Percentiles rank a stretch among this genome's conserved stretches.
phyloP scores from a whole-genome alignment of 2,329 filamentous ascomycete genomes.

The Tolypocladium tundrense region DNA sequence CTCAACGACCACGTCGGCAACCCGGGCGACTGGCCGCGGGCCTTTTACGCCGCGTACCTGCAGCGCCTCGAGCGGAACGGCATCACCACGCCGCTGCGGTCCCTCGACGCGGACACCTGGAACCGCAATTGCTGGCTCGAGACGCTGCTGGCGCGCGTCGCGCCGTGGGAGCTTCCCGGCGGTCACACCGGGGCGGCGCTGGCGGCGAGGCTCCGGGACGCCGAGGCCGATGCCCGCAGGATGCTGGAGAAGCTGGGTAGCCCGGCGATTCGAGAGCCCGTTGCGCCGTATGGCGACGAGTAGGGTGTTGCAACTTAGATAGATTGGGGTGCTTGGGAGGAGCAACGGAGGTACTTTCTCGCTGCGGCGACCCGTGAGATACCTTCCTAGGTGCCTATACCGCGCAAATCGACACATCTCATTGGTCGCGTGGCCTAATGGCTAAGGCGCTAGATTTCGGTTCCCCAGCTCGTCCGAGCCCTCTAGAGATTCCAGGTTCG shows the following conservation, averaged over 20 bases:
- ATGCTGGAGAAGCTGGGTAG: background rate
- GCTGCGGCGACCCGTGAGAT: background rate
- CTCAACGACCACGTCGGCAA: constrained; percentile 5
- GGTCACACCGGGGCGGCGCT: background rate
- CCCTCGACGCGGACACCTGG: constrained; percentile 2
- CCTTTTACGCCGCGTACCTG: constrained; percentile 4
- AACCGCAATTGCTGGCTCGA: background rate
- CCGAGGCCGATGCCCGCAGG: background rate
- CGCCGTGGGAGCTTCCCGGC: constrained; percentile 7
- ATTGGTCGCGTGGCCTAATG: constrained; percentile 33
- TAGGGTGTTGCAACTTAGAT: background rate
- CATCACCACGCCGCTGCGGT: constrained; percentile 1
- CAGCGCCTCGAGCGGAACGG: constrained; percentile 1
- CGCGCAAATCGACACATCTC: background rate
- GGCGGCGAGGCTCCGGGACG: background rate
- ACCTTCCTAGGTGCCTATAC: background rate
- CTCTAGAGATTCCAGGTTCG: constrained; percentile 34
- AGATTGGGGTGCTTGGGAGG: too few relatives aligned
- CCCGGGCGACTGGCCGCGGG: constrained; percentile 6
- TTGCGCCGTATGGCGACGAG: background rate
- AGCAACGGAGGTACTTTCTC: too few relatives aligned
- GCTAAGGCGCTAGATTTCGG: constrained; percentile 34
- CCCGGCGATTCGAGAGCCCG: background rate
- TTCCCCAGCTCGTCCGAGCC: constrained; percentile 6
- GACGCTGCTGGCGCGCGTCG: constrained; percentile 2